These are phyloP conservation scores for Suillus weaverae DNA, from an alignment of 768 basidiomycete genomes.

Conservation along the genomic window DNA sequence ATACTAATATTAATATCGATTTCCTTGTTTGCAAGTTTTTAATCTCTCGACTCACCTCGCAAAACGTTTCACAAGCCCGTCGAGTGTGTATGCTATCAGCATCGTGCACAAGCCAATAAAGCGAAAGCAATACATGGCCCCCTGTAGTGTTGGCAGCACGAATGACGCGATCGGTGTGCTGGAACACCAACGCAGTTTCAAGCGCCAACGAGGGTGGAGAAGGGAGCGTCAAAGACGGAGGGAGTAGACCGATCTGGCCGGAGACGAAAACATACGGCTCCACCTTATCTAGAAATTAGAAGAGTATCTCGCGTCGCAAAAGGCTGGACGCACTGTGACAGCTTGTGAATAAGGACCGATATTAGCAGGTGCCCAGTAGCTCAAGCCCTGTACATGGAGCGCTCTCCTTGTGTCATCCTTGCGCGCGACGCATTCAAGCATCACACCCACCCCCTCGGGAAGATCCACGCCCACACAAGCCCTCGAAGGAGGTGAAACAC, in stretches of 20 bases:
- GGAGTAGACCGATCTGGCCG: slow-evolving; percentile 92
- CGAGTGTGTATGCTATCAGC: slow-evolving; percentile 42
- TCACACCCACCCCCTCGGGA: slow-evolving; percentile 52
- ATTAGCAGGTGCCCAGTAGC: slow-evolving; percentile 99
- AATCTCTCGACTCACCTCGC: slow-evolving; percentile 18
- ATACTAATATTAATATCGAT: not conserved
- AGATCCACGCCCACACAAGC: slow-evolving; percentile 90
- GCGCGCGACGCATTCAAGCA: slow-evolving; percentile 78
- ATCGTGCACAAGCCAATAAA: slow-evolving; percentile 68
- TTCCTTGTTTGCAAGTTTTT: too few relatives aligned
- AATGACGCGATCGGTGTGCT: slow-evolving; percentile 75
- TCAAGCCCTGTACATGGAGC: slow-evolving; percentile 91
- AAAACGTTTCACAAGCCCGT: slow-evolving; percentile 33
- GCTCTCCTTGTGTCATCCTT: slow-evolving; percentile 51
- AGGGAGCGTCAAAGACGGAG: slow-evolving; percentile 69
- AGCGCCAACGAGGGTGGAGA: slow-evolving; percentile 42
- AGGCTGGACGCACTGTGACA: slow-evolving; percentile 57
- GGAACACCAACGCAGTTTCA: slow-evolving; percentile 75
- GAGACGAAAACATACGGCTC: slow-evolving; percentile 83
- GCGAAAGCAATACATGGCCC: slow-evolving; percentile 59
- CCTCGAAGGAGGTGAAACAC: slow-evolving; percentile 87
- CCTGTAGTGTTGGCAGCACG: slow-evolving; percentile 54
- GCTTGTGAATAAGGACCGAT: slow-evolving; percentile 99
- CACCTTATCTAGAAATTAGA: slow-evolving; percentile 44
- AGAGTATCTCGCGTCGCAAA: not conserved